Percentiles rank a stretch among this genome's conserved stretches.
These are phyloP conservation scores for Plantago ovata DNA, from an alignment of 257 asterid genomes.

Conservation along the genomic window DNA sequence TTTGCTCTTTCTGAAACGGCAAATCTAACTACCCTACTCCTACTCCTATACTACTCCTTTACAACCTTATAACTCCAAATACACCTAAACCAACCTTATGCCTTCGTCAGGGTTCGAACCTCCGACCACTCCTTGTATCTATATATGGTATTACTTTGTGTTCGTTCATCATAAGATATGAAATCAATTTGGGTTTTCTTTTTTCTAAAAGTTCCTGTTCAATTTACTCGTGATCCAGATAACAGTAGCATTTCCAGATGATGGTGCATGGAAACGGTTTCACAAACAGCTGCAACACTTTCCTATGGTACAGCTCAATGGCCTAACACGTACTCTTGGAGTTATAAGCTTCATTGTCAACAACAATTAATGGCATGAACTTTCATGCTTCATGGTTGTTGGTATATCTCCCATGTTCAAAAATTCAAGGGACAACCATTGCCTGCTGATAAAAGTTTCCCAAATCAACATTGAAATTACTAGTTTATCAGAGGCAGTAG, in stretches of 20 bases:
- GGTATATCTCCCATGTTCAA: too few species aligned
- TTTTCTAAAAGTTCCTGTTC: constrained; percentile 10
- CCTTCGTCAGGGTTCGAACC: too few species aligned
- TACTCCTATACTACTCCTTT: too few species aligned
- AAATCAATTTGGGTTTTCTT: neutral
- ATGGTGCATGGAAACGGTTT: constrained; percentile 99
- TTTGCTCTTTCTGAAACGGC: too few species aligned
- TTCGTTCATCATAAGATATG: neutral
- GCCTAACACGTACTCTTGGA: constrained; percentile 12
- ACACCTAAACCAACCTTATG: too few species aligned
- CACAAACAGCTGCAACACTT: constrained; percentile 99
- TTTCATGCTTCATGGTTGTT: neutral
- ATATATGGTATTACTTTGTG: neutral
- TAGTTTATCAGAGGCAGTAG: too few species aligned
- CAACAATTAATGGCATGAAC: neutral
- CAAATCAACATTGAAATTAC: too few species aligned
- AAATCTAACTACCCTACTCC: too few species aligned
- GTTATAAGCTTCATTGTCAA: neutral
- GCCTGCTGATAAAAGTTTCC: too few species aligned
- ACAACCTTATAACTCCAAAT: too few species aligned
- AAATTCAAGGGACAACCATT: too few species aligned
- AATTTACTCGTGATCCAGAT: constrained; percentile 41
- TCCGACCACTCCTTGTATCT: too few species aligned
- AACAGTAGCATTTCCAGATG: constrained; percentile 96
- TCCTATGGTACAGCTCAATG: constrained; percentile 64